phyloP scores from a whole-genome alignment of 2,329 filamentous ascomycete genomes.

The Plenodomus lindquistii region DNA sequence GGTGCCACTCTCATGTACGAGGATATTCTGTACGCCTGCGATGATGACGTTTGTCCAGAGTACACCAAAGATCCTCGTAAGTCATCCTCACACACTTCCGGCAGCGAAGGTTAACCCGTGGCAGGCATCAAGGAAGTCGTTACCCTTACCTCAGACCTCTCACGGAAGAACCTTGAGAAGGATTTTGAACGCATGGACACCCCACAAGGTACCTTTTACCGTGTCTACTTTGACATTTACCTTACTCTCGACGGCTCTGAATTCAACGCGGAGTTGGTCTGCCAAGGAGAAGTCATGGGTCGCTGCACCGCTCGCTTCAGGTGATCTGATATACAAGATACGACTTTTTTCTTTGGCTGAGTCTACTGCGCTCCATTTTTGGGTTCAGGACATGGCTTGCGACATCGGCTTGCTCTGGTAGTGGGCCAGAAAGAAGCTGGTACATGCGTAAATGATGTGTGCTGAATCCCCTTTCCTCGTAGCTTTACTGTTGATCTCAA shows the following conservation, averaged over 20 bases:
- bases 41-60: conserved; percentile 96
- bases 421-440: background rate
- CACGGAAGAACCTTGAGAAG: conserved; percentile 97
- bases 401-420: background rate
- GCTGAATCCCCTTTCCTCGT: background rate
- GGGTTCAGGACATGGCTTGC: background rate
- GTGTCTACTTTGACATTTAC: conserved; percentile 73
- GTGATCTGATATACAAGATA: conserved; percentile 41
- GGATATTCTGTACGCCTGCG: conserved; percentile 95
- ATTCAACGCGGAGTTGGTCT: conserved; percentile 98
- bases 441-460: background rate
- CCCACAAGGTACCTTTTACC: conserved; percentile 75
- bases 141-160: conserved; percentile 94
- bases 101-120: conserved; percentile 8
- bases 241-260: conserved; percentile 94
- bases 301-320: conserved; percentile 89
- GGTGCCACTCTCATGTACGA: conserved; percentile 99
- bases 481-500: background rate
- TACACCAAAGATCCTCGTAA: conserved; percentile 99
- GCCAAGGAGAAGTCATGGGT: conserved; percentile 98
- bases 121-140: conserved; percentile 98
- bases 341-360: background rate
- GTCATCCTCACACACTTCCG: conserved; percentile 49
- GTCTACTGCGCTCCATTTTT: background rate
- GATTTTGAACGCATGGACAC: conserved; percentile 99